phyloP scores from a whole-genome alignment of 768 basidiomycete species.

The Mycena polygramma region DNA sequence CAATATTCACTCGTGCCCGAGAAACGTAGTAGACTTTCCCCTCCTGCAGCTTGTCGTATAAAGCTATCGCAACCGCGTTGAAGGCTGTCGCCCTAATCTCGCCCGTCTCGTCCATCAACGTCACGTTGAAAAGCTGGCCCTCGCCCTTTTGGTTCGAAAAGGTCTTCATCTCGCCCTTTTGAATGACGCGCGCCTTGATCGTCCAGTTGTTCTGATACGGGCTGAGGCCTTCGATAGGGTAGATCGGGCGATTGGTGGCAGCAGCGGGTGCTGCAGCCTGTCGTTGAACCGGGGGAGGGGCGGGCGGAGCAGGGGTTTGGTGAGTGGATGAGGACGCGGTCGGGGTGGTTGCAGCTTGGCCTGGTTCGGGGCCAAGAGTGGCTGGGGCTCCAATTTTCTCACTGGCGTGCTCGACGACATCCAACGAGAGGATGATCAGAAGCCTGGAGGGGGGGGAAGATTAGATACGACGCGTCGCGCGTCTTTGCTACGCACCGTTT shows the following conservation, averaged over 20 bases:
- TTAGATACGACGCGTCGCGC: slow-evolving; percentile 15
- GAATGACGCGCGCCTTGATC: slow-evolving; percentile 93
- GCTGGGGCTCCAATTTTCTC: slow-evolving; percentile 83
- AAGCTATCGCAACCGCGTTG: slow-evolving; percentile 85
- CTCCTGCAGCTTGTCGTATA: slow-evolving; percentile 89
- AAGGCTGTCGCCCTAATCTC: slow-evolving; percentile 94
- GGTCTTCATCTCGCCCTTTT: slow-evolving; percentile 90
- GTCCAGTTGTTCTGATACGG: slow-evolving; percentile 99
- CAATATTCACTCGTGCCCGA: slow-evolving; percentile 91
- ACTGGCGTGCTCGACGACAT: slow-evolving; percentile 62
- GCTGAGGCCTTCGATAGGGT: slow-evolving; percentile 94
- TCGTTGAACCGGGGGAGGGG: slow-evolving; percentile 37
- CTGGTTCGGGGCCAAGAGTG: slow-evolving; percentile 43
- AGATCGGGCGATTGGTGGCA: slow-evolving; percentile 53
- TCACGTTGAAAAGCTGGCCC: slow-evolving; percentile 94
- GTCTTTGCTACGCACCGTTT: slow-evolving; percentile 72
- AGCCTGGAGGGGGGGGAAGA: slow-evolving; percentile 65
- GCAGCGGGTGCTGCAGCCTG: slow-evolving; percentile 33
- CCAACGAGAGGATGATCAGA: slow-evolving; percentile 81
- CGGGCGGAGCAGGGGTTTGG: slow-evolving; percentile 25
- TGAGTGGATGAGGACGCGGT: slow-evolving; percentile 45
- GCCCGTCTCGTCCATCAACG: slow-evolving; percentile 94
- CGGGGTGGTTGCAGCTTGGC: slow-evolving; percentile 39
- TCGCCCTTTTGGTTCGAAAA: slow-evolving; percentile 94
- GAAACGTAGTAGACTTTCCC: slow-evolving; percentile 94